Percentiles rank a stretch among this genome's conserved stretches.
Evolutionary conservation across 345 rosid genomes (phyloP).

Genomic region (Gossypium bickii): DNA sequence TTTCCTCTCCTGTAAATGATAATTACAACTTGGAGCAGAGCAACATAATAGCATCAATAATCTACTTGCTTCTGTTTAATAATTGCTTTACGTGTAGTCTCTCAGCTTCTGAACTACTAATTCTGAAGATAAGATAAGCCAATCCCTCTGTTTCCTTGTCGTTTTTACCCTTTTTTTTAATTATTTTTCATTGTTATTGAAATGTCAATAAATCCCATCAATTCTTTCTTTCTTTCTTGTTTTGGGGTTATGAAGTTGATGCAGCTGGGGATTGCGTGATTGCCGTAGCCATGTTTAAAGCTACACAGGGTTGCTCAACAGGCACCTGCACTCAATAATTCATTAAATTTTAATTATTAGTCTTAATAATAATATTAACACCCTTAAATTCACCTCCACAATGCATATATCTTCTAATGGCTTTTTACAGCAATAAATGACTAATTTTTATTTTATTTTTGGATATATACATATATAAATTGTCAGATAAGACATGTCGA

Average conservation of each 20-base stretch:
- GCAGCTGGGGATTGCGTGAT: conserved; percentile 64
- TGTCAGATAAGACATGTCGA: not conserved
- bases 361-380: not conserved
- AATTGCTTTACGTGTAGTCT: not conserved
- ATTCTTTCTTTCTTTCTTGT: not conserved
- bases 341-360: not conserved
- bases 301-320: conserved; percentile 78
- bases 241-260: not conserved
- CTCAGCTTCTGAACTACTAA: not conserved
- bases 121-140: not conserved
- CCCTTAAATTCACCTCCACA: not conserved
- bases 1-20: not conserved
- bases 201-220: not conserved
- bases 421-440: too few relatives aligned
- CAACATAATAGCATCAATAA: not conserved
- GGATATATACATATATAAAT: not conserved
- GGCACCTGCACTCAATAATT: conserved; percentile 59
- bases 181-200: not conserved
- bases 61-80: not conserved
- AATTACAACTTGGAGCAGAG: not conserved
- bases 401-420: not conserved
- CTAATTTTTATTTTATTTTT: not conserved
- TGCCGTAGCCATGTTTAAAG: conserved; percentile 69
- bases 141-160: not conserved
- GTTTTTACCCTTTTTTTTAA: not conserved